Percentiles rank a stretch among this genome's conserved stretches.
These are phyloP conservation scores for Nevesoporus exiguus DNA, from an alignment of 768 basidiomycete genomes.

Conservation along the genomic window DNA sequence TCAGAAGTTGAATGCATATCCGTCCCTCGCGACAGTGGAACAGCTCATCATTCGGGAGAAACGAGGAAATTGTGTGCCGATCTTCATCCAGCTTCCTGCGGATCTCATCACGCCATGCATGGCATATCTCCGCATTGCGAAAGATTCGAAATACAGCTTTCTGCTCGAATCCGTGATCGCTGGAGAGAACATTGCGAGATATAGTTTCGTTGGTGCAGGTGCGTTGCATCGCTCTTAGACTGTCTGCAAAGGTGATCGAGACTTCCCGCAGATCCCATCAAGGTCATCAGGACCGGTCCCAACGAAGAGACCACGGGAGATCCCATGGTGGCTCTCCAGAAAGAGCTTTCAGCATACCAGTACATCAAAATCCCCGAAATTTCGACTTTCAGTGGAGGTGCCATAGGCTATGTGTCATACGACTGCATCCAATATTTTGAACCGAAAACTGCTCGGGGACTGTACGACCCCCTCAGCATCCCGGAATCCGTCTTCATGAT, in stretches of 20 bases:
- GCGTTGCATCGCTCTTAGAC: slow-evolving; percentile 26
- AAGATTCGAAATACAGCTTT: slow-evolving; percentile 93
- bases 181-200: slow-evolving; percentile 88
- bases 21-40: slow-evolving; percentile 72
- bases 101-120: slow-evolving; percentile 97
- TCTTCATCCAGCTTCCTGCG: slow-evolving; percentile 90
- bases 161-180: slow-evolving; percentile 89
- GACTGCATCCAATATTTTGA: slow-evolving; percentile 97
- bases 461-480: slow-evolving; percentile 78
- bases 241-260: not conserved
- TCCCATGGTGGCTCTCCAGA: slow-evolving; percentile 80
- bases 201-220: slow-evolving; percentile 97
- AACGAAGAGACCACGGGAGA: slow-evolving; percentile 82
- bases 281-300: slow-evolving; percentile 86
- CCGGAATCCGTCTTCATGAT: slow-evolving; percentile 98
- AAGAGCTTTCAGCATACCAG: slow-evolving; percentile 80
- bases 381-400: slow-evolving; percentile 94
- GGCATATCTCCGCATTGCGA: slow-evolving; percentile 90
- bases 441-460: slow-evolving; percentile 77
- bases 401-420: slow-evolving; percentile 95
- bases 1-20: slow-evolving; percentile 66
- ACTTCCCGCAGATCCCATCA: slow-evolving; percentile 72
- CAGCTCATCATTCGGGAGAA: slow-evolving; percentile 77
- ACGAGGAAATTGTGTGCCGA: slow-evolving; percentile 87
- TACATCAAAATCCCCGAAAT: slow-evolving; percentile 91